These are phyloP conservation scores for Cardiospermum halicacabum DNA, from an alignment of 345 rosid species.

Conservation along the genomic window DNA sequence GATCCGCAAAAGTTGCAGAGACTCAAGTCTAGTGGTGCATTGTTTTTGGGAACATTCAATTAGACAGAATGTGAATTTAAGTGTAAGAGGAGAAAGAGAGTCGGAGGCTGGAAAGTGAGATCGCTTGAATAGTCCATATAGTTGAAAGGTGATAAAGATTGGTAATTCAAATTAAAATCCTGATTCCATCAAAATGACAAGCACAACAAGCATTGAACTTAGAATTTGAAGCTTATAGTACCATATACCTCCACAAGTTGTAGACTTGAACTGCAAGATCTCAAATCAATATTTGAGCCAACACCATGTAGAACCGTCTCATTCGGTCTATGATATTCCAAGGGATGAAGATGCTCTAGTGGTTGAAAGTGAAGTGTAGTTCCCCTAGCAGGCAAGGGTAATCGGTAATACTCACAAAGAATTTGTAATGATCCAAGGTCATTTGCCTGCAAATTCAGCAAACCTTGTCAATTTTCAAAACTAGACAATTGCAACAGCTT, in stretches of 20 bases:
- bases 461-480: constrained; percentile 8
- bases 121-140: too few relatives aligned
- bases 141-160: too few relatives aligned
- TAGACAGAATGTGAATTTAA: too few relatives aligned
- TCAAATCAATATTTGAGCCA: constrained; percentile 63
- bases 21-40: too few relatives aligned
- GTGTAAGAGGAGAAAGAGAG: too few relatives aligned
- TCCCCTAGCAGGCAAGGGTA: constrained; percentile 68
- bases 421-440: constrained; percentile 75
- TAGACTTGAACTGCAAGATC: constrained; percentile 66
- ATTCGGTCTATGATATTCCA: constrained; percentile 72
- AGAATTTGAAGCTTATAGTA: not conserved
- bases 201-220: not conserved
- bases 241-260: constrained; percentile 77
- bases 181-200: too few relatives aligned
- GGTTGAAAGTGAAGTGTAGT: constrained; percentile 75
- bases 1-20: too few relatives aligned
- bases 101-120: too few relatives aligned
- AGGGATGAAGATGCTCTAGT: constrained; percentile 79
- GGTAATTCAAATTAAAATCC: too few relatives aligned
- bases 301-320: constrained; percentile 48
- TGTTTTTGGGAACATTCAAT: too few relatives aligned
- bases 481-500: not conserved
- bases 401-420: constrained; percentile 64
- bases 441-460: constrained; percentile 51